phyloP scores from a whole-genome alignment of 495 filamentous ascomycete species.

The Tetracladium setigerum region DNA sequence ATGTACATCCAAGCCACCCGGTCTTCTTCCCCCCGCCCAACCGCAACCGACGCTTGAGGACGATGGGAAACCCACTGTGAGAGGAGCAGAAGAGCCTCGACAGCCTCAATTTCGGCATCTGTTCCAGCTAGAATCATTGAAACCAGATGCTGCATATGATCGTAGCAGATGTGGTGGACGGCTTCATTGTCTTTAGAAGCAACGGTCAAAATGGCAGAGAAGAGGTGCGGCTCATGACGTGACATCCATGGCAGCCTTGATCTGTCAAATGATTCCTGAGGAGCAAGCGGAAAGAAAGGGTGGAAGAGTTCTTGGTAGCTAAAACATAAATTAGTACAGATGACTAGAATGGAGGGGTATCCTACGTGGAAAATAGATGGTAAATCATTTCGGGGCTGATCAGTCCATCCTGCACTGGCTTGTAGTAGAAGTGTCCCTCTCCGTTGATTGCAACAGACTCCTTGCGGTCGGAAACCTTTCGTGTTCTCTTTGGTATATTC shows the following conservation, averaged over 20 bases:
- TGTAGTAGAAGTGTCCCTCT: conserved; percentile 18
- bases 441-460: conserved; percentile 7
- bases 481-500: not conserved
- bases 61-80: conserved; percentile 61
- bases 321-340: not conserved
- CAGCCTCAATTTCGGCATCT: conserved; percentile 53
- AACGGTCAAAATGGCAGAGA: conserved; percentile 56
- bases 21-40: conserved; percentile 59
- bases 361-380: conserved; percentile 16
- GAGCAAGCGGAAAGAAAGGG: conserved; percentile 55
- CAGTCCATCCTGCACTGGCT: conserved; percentile 15
- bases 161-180: conserved; percentile 52
- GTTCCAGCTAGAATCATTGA: conserved; percentile 52
- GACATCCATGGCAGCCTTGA: conserved; percentile 37
- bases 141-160: conserved; percentile 55
- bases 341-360: not conserved
- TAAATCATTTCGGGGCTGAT: conserved; percentile 18
- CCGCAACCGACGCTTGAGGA: conserved; percentile 41
- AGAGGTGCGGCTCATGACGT: conserved; percentile 46
- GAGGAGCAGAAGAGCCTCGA: conserved; percentile 54
- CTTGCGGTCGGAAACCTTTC: not conserved
- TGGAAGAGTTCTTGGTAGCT: conserved; percentile 42
- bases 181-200: conserved; percentile 52
- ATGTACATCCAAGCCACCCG: conserved; percentile 64
- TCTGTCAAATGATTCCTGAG: conserved; percentile 44